phyloP scores from a whole-genome alignment of 2,329 filamentous ascomycete genomes.

The Phialophora chinensis region DNA sequence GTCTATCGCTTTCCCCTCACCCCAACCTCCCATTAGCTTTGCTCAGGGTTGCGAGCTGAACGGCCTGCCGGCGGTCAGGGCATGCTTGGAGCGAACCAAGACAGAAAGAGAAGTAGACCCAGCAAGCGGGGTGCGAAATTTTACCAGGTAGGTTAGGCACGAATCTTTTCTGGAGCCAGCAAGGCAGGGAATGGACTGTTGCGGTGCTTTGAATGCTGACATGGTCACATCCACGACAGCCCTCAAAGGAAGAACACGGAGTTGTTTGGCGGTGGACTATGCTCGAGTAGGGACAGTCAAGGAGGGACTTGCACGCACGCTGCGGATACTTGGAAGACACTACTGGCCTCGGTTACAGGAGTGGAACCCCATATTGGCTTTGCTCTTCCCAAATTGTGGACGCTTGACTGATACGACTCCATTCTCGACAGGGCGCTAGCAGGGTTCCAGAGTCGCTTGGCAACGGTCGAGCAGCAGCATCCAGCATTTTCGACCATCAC shows the following conservation, averaged over 20 bases:
- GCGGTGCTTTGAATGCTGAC: conserved; percentile 32
- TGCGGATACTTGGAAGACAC: conserved; percentile 13
- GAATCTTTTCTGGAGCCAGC: conserved; percentile 18
- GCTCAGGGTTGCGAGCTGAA: conserved; percentile 12
- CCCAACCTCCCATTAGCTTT: conserved; percentile 28
- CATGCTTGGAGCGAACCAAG: conserved; percentile 16
- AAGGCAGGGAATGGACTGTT: conserved; percentile 15
- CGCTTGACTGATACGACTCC: conserved; percentile 29
- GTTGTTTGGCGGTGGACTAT: conserved; percentile 16
- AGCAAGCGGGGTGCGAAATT: conserved; percentile 11
- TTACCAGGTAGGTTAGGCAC: conserved; percentile 12
- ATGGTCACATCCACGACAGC: conserved; percentile 33
- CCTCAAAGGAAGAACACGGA: conserved; percentile 25
- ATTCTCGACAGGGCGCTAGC: conserved; percentile 36
- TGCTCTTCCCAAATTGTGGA: conserved; percentile 20
- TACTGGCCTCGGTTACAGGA: conserved; percentile 24
- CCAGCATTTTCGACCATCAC: conserved; percentile 1
- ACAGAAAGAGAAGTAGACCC: conserved; percentile 17
- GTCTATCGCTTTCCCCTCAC: conserved; percentile 9
- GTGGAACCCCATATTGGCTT: conserved; percentile 1
- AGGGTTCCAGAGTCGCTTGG: conserved; percentile 38
- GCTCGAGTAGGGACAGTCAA: conserved; percentile 15
- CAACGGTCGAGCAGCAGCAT: conserved; percentile 35
- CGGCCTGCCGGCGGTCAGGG: not conserved
- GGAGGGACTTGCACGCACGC: conserved; percentile 7